Conservation (phyloP, 2,329 filamentous ascomycete genomes). For the Verticillium tricorpus region DNA sequence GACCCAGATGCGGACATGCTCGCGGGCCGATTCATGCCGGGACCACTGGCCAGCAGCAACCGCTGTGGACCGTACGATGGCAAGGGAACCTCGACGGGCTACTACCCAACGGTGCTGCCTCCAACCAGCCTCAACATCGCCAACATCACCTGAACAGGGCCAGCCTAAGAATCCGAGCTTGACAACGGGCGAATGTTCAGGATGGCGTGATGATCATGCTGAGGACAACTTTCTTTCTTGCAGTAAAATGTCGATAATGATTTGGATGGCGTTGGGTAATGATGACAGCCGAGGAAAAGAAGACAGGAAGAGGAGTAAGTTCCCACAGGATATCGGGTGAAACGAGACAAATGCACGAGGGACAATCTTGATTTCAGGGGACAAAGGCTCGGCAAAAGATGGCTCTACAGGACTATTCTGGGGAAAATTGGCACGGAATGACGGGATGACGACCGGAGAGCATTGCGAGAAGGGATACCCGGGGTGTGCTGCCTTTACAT, state of each 20-base stretch:
- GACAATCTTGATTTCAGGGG: not conserved
- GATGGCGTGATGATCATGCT: not conserved
- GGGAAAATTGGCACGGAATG: not conserved
- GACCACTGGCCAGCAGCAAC: conserved; percentile 25
- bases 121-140: conserved; percentile 41
- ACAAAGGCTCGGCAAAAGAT: not conserved
- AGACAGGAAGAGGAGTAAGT: not conserved
- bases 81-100: conserved; percentile 46
- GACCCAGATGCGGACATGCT: conserved; percentile 41
- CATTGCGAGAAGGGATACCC: not conserved
- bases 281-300: not conserved
- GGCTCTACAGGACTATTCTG: not conserved
- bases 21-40: conserved; percentile 42
- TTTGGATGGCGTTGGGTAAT: not conserved
- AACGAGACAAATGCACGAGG: not conserved
- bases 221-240: not conserved
- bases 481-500: not conserved
- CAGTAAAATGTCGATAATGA: not conserved
- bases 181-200: not conserved
- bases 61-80: conserved; percentile 47
- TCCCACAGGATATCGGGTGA: not conserved
- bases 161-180: not conserved
- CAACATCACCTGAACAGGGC: not conserved
- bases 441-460: not conserved
- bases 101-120: conserved; percentile 46